These are phyloP conservation scores for Amborella trichopoda DNA, from an alignment of 164 flowering plant species.

Conservation along the genomic window DNA sequence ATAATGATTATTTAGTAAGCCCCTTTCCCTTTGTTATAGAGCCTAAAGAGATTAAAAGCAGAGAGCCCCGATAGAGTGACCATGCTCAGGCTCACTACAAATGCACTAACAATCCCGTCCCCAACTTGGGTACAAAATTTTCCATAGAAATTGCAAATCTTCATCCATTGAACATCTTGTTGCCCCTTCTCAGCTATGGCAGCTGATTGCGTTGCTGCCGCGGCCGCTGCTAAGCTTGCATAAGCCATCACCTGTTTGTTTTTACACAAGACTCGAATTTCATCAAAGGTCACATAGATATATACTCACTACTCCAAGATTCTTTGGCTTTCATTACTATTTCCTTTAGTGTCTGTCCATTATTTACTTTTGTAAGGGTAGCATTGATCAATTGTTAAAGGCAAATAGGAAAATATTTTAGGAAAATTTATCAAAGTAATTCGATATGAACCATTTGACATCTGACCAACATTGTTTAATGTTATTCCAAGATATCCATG, in stretches of 20 bases:
- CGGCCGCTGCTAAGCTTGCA: conserved; percentile 53
- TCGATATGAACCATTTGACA: no score
- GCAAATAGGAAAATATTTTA: no score
- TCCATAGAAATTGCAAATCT: conserved; percentile 60
- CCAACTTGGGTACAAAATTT: conserved; percentile 87
- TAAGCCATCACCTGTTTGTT: conserved; percentile 74
- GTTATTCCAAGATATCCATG: no score
- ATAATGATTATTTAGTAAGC: no score
- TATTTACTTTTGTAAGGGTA: no score
- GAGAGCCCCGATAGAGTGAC: conserved; percentile 56
- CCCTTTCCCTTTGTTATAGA: conserved; percentile 51
- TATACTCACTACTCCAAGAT: background rate
- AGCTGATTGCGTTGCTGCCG: conserved; percentile 66
- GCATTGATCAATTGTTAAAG: no score
- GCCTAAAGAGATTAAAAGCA: conserved; percentile 80
- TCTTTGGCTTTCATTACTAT: no score
- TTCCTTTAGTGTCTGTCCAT: no score
- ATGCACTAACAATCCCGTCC: conserved; percentile 60
- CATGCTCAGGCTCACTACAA: conserved; percentile 45
- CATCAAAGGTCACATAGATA: background rate
- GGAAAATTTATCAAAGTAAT: no score
- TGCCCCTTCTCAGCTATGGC: conserved; percentile 56
- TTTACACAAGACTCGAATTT: background rate
- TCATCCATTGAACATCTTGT: conserved; percentile 81
- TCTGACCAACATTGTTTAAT: no score